A percentile compares a stretch with the other conserved stretches of the same genome.
Evolutionary conservation across 2,329 filamentous ascomycete genomes (phyloP).

Genomic region (Apiospora koreana): DNA sequence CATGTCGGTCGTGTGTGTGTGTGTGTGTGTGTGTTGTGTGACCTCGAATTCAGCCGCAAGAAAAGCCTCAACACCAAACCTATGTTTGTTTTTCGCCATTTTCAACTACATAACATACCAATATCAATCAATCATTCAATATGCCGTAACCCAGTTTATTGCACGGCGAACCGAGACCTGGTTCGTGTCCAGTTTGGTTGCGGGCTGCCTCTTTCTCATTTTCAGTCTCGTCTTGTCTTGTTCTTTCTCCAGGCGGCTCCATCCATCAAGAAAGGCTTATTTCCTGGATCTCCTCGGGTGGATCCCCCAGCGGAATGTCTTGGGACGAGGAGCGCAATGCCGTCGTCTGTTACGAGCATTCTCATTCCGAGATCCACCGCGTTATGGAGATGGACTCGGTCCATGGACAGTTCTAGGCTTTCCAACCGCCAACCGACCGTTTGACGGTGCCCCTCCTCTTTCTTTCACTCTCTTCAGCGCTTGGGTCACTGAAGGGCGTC

Average conservation of each 20-base stretch:
- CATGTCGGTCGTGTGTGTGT: no score
- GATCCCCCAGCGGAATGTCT: background rate
- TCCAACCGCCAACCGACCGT: background rate
- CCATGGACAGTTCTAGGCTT: background rate
- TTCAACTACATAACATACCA: no score
- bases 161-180: no score
- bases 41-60: no score
- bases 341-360: background rate
- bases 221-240: no score
- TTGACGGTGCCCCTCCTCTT: background rate
- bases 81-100: no score
- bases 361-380: background rate
- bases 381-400: background rate
- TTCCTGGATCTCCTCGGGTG: background rate
- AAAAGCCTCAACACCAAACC: no score
- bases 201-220: background rate
- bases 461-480: background rate
- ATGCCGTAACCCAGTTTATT: no score
- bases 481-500: background rate
- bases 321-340: background rate
- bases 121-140: no score
- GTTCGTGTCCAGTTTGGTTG: no score
- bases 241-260: background rate
- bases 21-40: no score
- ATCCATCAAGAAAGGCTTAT: background rate